phyloP scores from a whole-genome alignment of 2,329 filamentous ascomycete species.

The Trichocomaceae sp. region DNA sequence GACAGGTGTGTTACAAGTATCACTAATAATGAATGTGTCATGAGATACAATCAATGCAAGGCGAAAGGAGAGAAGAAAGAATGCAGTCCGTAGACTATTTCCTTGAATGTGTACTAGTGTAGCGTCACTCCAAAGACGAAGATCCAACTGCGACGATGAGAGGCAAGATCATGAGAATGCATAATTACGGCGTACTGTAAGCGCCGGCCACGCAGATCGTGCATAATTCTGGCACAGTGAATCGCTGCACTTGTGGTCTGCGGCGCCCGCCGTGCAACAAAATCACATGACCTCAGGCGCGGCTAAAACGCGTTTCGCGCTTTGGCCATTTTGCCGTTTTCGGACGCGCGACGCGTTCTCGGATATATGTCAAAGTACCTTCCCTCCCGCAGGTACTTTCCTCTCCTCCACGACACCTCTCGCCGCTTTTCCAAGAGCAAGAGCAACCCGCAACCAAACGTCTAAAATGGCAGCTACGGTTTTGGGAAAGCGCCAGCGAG shows the following conservation, averaged over 20 bases:
- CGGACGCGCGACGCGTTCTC: conserved; percentile 16
- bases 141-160: neutral
- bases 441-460: conserved; percentile 14
- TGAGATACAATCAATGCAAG: neutral
- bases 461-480: conserved; percentile 34
- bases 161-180: too few species aligned
- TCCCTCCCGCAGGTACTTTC: conserved; percentile 18
- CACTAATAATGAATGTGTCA: neutral
- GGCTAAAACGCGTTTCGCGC: conserved; percentile 16
- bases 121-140: neutral
- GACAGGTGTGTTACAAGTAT: neutral
- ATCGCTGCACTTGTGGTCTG: conserved; percentile 1
- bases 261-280: neutral
- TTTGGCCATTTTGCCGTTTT: conserved; percentile 16
- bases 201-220: neutral
- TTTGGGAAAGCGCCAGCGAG: conserved; percentile 41
- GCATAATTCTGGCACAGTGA: conserved; percentile 4
- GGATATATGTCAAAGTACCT: conserved; percentile 14
- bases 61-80: neutral
- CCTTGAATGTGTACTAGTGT: neutral
- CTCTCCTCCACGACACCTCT: conserved; percentile 18
- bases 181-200: neutral
- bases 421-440: conserved; percentile 19
- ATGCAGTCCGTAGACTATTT: neutral
- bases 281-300: conserved; percentile 13